Evolutionary conservation across 192 early-diverging fungal genomes (phyloP), one percentile per base, ranked within the genome.

Genomic region (Linnemannia exigua): DNA sequence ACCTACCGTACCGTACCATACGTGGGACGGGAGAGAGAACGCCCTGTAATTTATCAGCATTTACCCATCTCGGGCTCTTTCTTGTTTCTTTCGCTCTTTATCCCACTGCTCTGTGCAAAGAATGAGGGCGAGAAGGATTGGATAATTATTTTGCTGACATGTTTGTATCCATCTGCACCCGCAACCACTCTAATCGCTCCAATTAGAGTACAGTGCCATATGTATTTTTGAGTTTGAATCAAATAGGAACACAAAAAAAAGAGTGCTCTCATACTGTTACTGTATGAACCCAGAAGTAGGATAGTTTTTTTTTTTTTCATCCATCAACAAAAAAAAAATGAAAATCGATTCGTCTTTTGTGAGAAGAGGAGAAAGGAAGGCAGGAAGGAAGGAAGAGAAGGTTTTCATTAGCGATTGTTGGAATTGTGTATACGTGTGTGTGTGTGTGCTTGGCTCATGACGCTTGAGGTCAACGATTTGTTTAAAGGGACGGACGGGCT

Each of bases 21-120:
- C 58, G 25, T 63, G 58, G 58, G 58, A 63, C 14, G 28, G 6
- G 22, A 38, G 1, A 20, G 19, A 8, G 9, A 9, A 44, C 9
- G 41, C 16, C 35, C 35, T 46, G 17, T 16, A 11, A 70, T 70
- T 48, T 71, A 22, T 71, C 70, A 71, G 70, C 70, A 46, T 48
- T 71, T 71, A 71, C 41, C 70, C 70, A 46, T 0, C 37, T n/a
- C 33, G 36, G 38, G 36, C 38, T 71, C 44, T 48, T n/a, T n/a
- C n/a, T n/a, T n/a, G 17, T 48, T 44, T 71, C 44, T 1, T 31
- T 14, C 11, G 15, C 11, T 31, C 28, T 31, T 31, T 61, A 31
- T 12, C 31, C 28, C 58, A 63, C 25, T 63, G 58, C 58, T 61
- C 54, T 31, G 25, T 14, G 9, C n/a, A 50, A 16, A 50, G 48